Conservation (phyloP, 768 basidiomycete genomes). For the Amyloporia xantha region DNA sequence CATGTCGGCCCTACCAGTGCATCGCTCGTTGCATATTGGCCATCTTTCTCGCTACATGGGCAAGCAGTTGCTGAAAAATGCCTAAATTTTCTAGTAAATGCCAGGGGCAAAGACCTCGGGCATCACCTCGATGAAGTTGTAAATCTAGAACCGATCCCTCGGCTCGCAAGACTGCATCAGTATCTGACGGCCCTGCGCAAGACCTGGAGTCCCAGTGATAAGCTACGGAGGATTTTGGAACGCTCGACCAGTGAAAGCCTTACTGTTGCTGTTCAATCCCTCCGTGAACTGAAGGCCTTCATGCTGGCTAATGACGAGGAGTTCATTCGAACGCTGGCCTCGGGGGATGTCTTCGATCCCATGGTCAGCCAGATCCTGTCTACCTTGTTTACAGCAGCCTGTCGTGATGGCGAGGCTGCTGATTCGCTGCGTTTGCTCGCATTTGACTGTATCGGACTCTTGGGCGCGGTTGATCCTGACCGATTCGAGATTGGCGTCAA, state of each 20-base stretch:
- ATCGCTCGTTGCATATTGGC: conserved; percentile 75
- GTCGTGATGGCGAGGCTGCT: conserved; percentile 71
- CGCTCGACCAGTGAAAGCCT: conserved; percentile 75
- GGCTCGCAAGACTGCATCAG: conserved; percentile 40
- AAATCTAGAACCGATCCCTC: conserved; percentile 66
- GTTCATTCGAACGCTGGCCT: conserved; percentile 55
- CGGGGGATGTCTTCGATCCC: conserved; percentile 84
- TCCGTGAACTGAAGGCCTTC: conserved; percentile 69
- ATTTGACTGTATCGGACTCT: conserved; percentile 84
- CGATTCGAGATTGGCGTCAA: conserved; percentile 62
- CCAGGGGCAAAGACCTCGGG: conserved; percentile 48
- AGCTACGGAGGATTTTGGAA: conserved; percentile 62
- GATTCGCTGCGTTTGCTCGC: conserved; percentile 64
- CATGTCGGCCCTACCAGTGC: conserved; percentile 87
- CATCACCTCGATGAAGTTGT: conserved; percentile 70
- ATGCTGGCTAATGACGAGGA: conserved; percentile 44
- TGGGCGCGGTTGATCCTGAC: conserved; percentile 95
- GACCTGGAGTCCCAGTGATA: conserved; percentile 44
- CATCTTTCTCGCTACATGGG: conserved; percentile 45
- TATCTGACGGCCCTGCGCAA: conserved; percentile 41
- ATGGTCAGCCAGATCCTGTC: conserved; percentile 62
- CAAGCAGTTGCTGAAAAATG: conserved; percentile 49
- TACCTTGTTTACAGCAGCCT: conserved; percentile 60
- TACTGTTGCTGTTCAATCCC: conserved; percentile 64
- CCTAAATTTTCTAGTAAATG: conserved; percentile 64